Evolutionary conservation across 2,329 filamentous ascomycete species (phyloP).

Genomic region (Sarocladium brachiariae): DNA sequence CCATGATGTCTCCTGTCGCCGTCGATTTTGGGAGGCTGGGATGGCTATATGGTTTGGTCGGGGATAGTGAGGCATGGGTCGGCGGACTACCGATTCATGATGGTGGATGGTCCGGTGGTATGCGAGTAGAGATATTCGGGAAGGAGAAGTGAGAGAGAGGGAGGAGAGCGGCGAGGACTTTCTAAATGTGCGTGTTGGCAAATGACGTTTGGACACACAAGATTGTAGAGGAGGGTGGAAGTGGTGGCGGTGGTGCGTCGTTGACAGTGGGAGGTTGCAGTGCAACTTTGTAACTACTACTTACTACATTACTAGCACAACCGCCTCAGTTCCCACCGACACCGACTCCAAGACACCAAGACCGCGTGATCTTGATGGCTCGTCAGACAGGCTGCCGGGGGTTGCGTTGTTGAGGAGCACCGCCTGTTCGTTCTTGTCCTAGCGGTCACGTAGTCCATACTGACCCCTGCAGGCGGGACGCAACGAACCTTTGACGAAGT

Average conservation of each 20-base stretch:
- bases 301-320: background rate
- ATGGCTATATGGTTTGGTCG: background rate
- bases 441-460: background rate
- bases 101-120: background rate
- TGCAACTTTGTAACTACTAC: background rate
- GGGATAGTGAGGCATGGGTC: background rate
- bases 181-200: background rate
- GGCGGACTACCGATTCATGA: constrained; percentile 8
- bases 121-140: background rate
- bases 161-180: background rate
- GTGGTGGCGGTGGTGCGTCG: constrained; percentile 3
- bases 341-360: background rate
- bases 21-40: background rate
- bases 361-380: too few species aligned
- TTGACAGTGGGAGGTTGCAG: background rate
- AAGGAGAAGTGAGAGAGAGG: background rate
- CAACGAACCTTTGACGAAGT: background rate
- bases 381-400: background rate
- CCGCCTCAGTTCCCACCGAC: background rate
- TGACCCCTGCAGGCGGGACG: constrained; percentile 1
- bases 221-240: constrained; percentile 1
- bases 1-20: constrained; percentile 2
- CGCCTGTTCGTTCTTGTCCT: constrained; percentile 1
- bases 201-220: constrained; percentile 6
- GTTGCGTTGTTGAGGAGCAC: background rate